These are phyloP conservation scores for Platanus orientalis DNA, from an alignment of 164 flowering plant genomes.

Conservation along the genomic window DNA sequence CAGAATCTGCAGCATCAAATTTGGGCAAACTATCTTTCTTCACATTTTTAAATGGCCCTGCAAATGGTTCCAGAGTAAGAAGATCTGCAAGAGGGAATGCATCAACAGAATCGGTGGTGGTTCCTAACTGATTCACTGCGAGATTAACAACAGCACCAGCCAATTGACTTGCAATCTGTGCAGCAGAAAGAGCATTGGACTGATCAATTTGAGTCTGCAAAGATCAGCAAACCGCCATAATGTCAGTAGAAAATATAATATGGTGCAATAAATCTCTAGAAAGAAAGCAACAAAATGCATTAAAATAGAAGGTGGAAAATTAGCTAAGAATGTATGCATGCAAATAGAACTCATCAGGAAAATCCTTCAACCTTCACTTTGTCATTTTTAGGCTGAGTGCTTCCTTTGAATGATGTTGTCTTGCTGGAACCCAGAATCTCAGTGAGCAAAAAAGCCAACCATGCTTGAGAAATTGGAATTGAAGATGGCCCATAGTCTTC, in stretches of 20 bases:
- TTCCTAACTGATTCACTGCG: constrained; percentile 52
- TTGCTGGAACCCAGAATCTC: constrained; percentile 55
- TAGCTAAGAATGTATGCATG: background rate
- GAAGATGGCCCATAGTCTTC: constrained; percentile 83
- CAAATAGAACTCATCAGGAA: background rate
- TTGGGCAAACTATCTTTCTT: constrained; percentile 58
- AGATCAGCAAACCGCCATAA: constrained; percentile 8
- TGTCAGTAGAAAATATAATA: background rate
- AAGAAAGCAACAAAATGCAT: background rate
- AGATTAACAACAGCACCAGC: constrained; percentile 73
- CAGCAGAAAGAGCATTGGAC: constrained; percentile 55
- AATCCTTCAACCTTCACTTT: constrained; percentile 62
- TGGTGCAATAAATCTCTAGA: background rate
- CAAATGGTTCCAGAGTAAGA: constrained; percentile 79
- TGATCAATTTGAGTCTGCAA: constrained; percentile 89
- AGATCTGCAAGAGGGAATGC: constrained; percentile 63
- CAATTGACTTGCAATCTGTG: constrained; percentile 57
- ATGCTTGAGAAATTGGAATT: constrained; percentile 88
- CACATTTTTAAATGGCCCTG: constrained; percentile 45
- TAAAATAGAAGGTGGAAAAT: background rate
- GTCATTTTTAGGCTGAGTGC: constrained; percentile 43
- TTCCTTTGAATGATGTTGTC: constrained; percentile 38
- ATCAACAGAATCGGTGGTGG: constrained; percentile 34
- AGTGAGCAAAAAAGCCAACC: constrained; percentile 70
- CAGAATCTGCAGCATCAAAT: constrained; percentile 82